Percentiles rank a stretch among this genome's conserved stretches.
Evolutionary conservation across 1,139 yeast species (phyloP).

Genomic region (Zhuliangozyma parablackwelliae): DNA sequence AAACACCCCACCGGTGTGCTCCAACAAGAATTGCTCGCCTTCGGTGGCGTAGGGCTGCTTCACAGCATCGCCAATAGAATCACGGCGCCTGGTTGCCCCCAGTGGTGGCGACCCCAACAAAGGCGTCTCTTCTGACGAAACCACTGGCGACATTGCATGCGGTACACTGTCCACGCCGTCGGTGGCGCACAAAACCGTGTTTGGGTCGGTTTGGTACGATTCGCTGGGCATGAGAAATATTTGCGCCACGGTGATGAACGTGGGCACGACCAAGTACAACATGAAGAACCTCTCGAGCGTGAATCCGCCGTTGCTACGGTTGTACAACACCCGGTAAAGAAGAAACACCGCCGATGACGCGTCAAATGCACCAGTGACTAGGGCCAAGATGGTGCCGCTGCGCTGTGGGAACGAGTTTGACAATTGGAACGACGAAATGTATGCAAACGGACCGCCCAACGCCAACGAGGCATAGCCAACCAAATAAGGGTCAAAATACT

Average conservation of each 20-base stretch:
- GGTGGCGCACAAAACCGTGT: conserved; percentile 23
- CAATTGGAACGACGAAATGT: conserved; percentile 42
- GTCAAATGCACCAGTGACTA: conserved; percentile 45
- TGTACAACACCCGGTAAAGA: conserved; percentile 30
- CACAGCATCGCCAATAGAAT: conserved; percentile 44
- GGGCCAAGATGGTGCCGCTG: conserved; percentile 40
- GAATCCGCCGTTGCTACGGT: conserved; percentile 22
- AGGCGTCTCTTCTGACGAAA: conserved; percentile 14
- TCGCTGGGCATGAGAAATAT: conserved; percentile 38
- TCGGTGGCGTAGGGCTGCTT: conserved; percentile 42
- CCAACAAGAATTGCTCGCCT: conserved; percentile 31
- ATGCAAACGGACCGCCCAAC: conserved; percentile 45
- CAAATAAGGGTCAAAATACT: conserved; percentile 34
- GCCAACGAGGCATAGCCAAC: conserved; percentile 40
- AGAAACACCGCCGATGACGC: conserved; percentile 45
- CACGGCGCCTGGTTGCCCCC: conserved; percentile 23
- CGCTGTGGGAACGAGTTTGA: conserved; percentile 41
- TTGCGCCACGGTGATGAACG: conserved; percentile 36
- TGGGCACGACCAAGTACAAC: conserved; percentile 35
- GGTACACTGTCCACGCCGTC: conserved; percentile 13
- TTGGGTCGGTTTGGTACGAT: conserved; percentile 33
- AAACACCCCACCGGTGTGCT: conserved; percentile 37
- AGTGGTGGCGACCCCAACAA: conserved; percentile 9
- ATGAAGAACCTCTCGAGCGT: conserved; percentile 31
- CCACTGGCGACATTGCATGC: conserved; percentile 2